Evolutionary conservation across 1,284 basidiomycete genomes (phyloP), one percentile per base, ranked within the genome.

Genomic region (Ustilago bromivora): DNA sequence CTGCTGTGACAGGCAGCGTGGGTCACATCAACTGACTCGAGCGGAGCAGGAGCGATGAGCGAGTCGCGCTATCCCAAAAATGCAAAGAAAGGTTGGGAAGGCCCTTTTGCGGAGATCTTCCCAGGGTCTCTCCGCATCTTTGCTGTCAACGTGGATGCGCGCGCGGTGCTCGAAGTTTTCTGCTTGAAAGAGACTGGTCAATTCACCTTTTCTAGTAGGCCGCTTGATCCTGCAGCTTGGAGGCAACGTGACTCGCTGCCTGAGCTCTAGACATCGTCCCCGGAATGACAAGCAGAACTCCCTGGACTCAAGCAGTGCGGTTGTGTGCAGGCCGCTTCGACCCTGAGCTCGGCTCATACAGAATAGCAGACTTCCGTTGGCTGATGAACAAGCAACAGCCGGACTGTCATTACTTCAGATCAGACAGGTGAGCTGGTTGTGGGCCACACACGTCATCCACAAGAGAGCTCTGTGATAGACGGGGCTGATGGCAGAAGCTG

Each of bases 31-130:
- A 8, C 43, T 46, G 43, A 23, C 19, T 46, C 43, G 43, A 51
- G 49, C 49, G 49, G 49, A 51, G 49, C 28, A 51, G 49, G 12
- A 51, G 13, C 49, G 31, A 49, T 23, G 46, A 8, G 34, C 38
- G 54, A 56, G 35, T 28, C 36, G 38, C 35, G 13, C 46, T 35
- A 8, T 46, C 43, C 49, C 53, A 31, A 43, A 43, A 38, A 55
- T 17, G 11, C 23, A 35, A 9, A 9, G 32, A 56, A 57, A 53
- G 47, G 56, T 57, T 57, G 56, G 56, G 55, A 56, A 17, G 17
- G 31, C 31, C 28, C 19, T 17, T 23, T n/a, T 38, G 54, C 54
- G 54, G 54, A 56, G 54, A 56, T 56, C 54, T 56, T 32, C 28
- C 31, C 12, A 51, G 13, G 49, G 28, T 31, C 49, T 46, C 40